Conservation (phyloP, 176 grass and related monocot species). For the Rhynchospora breviuscula region DNA sequence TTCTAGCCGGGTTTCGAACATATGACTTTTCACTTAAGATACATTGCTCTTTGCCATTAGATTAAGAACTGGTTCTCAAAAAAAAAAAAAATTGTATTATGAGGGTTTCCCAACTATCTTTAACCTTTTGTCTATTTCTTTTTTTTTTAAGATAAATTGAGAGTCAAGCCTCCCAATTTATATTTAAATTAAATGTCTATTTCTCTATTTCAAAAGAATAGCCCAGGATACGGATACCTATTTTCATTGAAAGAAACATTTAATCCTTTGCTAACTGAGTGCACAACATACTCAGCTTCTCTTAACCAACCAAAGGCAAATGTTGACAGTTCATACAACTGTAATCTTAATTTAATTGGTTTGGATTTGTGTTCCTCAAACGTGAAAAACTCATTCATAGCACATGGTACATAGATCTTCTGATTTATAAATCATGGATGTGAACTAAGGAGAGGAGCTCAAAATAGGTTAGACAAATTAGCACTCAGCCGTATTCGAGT, state of each 20-base stretch:
- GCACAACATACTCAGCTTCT: not conserved
- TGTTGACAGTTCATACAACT: not conserved
- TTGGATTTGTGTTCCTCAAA: not conserved
- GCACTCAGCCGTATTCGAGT: not conserved
- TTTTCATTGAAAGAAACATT: not conserved
- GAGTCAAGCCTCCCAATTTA: too few species aligned
- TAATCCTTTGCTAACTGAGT: not conserved
- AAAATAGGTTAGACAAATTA: not conserved
- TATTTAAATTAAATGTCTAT: too few species aligned
- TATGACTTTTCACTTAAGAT: too few species aligned
- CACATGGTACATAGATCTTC: not conserved
- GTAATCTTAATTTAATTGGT: too few species aligned
- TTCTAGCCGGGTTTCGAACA: too few species aligned
- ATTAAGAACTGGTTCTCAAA: too few species aligned
- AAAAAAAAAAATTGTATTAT: too few species aligned
- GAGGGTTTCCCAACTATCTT: too few species aligned
- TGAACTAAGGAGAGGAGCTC: not conserved
- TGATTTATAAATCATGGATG: not conserved
- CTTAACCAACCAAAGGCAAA: not conserved
- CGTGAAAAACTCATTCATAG: not conserved
- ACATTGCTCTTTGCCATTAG: too few species aligned
- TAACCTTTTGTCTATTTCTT: too few species aligned
- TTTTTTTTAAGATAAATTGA: too few species aligned
- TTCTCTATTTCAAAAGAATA: not conserved
- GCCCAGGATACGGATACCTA: not conserved